Evolutionary conservation across 1,284 basidiomycete species (phyloP).

Genomic region (Cystobasidiaceae sp.): DNA sequence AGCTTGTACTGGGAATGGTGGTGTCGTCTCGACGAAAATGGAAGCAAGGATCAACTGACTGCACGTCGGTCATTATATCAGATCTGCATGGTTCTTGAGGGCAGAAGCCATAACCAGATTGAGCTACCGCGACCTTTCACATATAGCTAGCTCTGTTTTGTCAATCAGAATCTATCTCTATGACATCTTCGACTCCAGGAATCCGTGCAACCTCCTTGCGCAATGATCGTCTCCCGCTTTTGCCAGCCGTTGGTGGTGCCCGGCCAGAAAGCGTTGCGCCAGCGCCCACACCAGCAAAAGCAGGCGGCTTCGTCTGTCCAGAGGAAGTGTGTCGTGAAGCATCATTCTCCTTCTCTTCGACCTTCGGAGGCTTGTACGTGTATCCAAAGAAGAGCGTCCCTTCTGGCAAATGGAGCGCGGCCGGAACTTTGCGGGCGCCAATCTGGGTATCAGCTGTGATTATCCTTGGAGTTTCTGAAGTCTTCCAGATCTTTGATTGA

Average conservation of each 20-base stretch:
- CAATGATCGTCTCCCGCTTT: slow-evolving; percentile 24
- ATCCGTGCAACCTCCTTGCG: no score
- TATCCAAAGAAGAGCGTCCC: slow-evolving; percentile 94
- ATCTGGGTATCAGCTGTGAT: slow-evolving; percentile 74
- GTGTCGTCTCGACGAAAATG: no score
- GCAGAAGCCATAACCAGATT: background rate
- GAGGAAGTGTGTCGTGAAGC: background rate
- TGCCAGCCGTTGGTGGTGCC: slow-evolving; percentile 23
- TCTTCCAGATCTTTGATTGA: slow-evolving; percentile 78
- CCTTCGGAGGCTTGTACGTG: slow-evolving; percentile 35
- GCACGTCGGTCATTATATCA: no score
- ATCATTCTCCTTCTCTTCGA: background rate
- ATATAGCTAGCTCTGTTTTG: background rate
- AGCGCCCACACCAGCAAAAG: slow-evolving; percentile 30
- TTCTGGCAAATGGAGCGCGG: slow-evolving; percentile 80
- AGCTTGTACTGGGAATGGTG: no score
- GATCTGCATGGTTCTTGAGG: no score
- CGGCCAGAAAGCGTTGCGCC: slow-evolving; percentile 29
- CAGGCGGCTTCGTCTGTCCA: slow-evolving; percentile 1
- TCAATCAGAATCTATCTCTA: slow-evolving; percentile 39
- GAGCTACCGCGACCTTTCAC: background rate
- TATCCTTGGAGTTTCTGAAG: slow-evolving; percentile 66
- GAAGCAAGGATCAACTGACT: background rate
- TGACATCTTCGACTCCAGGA: no score
- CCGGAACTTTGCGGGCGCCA: slow-evolving; percentile 73